A percentile compares a stretch with the other conserved stretches of the same genome.
phyloP scores from a whole-genome alignment of 208 protist species.

The Histomonas meleagridis region DNA sequence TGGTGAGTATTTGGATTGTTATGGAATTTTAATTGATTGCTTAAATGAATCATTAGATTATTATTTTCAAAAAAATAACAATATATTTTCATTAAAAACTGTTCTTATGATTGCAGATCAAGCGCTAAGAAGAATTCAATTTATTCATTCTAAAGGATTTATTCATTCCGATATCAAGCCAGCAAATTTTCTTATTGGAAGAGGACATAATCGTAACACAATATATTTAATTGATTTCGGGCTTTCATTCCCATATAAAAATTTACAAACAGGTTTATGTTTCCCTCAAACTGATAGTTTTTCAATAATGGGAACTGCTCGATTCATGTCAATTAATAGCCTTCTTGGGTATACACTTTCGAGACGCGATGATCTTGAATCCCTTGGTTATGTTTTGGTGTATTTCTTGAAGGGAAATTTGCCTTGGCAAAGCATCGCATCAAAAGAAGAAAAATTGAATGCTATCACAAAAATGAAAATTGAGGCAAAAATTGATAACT shows the following conservation, averaged over 20 bases:
- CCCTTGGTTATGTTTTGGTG: constrained; percentile 9
- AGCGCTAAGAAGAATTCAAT: background rate
- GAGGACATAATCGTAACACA: background rate
- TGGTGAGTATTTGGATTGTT: background rate
- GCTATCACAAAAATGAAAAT: background rate
- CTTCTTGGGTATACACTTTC: background rate
- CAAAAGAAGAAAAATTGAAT: background rate
- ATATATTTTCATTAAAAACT: background rate
- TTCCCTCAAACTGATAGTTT: background rate
- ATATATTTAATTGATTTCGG: constrained; percentile 19
- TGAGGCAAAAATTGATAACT: background rate
- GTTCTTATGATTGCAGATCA: background rate
- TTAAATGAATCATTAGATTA: background rate
- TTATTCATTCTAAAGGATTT: background rate
- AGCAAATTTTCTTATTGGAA: background rate
- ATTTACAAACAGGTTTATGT: background rate
- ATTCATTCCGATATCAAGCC: constrained; percentile 16
- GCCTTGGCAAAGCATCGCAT: background rate
- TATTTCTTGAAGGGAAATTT: constrained; percentile 34
- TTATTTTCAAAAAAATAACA: background rate
- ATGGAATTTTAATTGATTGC: background rate
- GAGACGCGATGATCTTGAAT: constrained; percentile 11
- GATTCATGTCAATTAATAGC: background rate
- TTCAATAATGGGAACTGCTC: background rate
- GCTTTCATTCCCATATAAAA: background rate